Conservation (phyloP, 495 filamentous ascomycete genomes). For the Penicillium robsamsonii region DNA sequence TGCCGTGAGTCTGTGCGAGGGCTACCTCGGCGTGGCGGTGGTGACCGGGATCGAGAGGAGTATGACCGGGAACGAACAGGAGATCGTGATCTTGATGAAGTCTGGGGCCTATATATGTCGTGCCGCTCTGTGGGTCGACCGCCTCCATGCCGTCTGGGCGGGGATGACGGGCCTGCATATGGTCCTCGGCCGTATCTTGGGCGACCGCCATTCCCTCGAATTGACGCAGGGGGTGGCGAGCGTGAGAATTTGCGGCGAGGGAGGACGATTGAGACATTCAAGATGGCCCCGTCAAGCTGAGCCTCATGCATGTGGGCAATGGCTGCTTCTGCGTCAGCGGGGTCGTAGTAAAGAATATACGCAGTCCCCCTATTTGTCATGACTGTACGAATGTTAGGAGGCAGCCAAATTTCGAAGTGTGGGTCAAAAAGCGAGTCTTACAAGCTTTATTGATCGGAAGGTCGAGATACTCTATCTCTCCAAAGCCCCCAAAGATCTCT, state of each 20-base stretch:
- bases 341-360: slow-evolving; percentile 80
- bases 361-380: slow-evolving; percentile 90
- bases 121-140: slow-evolving; percentile 42
- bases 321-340: slow-evolving; percentile 79
- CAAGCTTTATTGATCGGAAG: slow-evolving; percentile 86
- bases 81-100: slow-evolving; percentile 46
- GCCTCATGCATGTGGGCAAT: slow-evolving; percentile 99
- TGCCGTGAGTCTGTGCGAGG: slow-evolving; percentile 31
- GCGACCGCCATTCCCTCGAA: slow-evolving; percentile 30
- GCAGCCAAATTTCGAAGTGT: background rate
- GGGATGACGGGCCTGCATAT: slow-evolving; percentile 31
- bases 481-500: slow-evolving; percentile 91
- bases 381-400: slow-evolving; percentile 48
- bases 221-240: slow-evolving; percentile 44
- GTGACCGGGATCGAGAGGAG: slow-evolving; percentile 35
- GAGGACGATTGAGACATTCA: slow-evolving; percentile 92
- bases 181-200: slow-evolving; percentile 35
- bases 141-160: slow-evolving; percentile 40
- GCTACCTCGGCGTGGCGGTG: slow-evolving; percentile 31
- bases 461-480: slow-evolving; percentile 79
- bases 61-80: slow-evolving; percentile 42
- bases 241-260: slow-evolving; percentile 66
- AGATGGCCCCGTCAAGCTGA: slow-evolving; percentile 81
- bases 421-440: slow-evolving; percentile 39
- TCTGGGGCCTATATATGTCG: slow-evolving; percentile 50